Conservation (phyloP, 83 land plant genomes). For the Isoetes engelmannii region DNA sequence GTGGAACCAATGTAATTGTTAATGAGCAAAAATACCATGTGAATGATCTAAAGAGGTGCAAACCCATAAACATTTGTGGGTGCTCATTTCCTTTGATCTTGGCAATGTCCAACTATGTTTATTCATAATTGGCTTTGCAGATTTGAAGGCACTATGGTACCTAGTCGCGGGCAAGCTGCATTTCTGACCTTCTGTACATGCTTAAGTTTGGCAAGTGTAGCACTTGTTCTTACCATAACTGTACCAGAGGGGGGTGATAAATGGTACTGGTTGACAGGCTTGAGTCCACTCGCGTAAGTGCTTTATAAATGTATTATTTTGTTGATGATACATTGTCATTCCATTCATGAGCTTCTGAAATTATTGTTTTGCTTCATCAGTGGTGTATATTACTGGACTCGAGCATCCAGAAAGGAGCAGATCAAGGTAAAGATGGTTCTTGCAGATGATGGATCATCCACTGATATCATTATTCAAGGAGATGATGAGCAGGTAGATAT, state of each 20-base stretch:
- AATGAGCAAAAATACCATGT: too few relatives aligned
- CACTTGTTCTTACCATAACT: constrained; percentile 88
- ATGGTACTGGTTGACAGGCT: constrained; percentile 70
- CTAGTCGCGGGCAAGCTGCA: constrained; percentile 94
- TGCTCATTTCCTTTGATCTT: background rate
- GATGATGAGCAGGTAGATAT: constrained; percentile 85
- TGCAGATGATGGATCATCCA: constrained; percentile 59
- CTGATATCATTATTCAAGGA: constrained; percentile 84
- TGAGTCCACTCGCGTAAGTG: constrained; percentile 94
- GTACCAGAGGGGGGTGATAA: constrained; percentile 74
- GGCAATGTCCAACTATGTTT: background rate
- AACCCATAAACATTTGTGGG: background rate
- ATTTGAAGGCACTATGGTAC: constrained; percentile 90
- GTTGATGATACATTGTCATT: background rate
- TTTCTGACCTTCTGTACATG: constrained; percentile 87
- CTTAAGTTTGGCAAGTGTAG: constrained; percentile 87
- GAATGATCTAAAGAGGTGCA: background rate
- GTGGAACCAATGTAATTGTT: too few relatives aligned
- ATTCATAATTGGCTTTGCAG: constrained; percentile 22
- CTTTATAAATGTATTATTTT: background rate
- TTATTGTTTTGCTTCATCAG: constrained; percentile 30
- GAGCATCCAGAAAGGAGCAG: constrained; percentile 85
- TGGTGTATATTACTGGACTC: constrained; percentile 86
- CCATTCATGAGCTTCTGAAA: background rate
- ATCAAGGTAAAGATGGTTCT: constrained; percentile 91